phyloP scores from a whole-genome alignment of 441 rosid species.

The Populus hybrid region DNA sequence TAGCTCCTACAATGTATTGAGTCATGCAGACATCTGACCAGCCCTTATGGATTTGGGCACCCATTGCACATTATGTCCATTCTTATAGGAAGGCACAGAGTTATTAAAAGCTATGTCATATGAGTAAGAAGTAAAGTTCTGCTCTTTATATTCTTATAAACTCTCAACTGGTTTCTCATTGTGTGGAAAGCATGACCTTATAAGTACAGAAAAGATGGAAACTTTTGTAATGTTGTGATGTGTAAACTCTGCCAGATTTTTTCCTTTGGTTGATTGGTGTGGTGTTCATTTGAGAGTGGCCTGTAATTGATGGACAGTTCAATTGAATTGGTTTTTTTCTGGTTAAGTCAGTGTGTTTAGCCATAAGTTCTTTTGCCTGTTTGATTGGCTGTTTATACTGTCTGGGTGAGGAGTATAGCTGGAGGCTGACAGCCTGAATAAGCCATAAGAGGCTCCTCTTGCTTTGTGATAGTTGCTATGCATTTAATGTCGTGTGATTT shows the following conservation, averaged over 20 bases:
- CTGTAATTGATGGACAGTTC: not conserved
- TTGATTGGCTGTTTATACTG: not conserved
- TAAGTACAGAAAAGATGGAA: not conserved
- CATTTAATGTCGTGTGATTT: not conserved
- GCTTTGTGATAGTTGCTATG: not conserved
- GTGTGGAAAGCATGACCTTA: not conserved
- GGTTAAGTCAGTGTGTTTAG: not conserved
- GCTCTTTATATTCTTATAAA: not conserved
- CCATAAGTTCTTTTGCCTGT: not conserved
- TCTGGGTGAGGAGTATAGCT: not conserved
- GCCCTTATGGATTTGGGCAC: not conserved
- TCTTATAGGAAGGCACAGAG: not conserved
- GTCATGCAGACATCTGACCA: not conserved
- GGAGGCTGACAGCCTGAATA: not conserved
- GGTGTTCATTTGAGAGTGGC: not conserved
- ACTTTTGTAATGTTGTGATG: not conserved
- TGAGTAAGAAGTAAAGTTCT: not conserved
- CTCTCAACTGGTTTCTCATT: not conserved
- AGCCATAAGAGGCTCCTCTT: not conserved
- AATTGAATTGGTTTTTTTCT: not conserved
- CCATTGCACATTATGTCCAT: not conserved
- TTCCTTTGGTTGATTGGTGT: not conserved
- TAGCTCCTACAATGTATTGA: not conserved
- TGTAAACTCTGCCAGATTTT: not conserved
- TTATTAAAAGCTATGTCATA: not conserved